Base-by-base conservation (phyloP, 78 protist species). In the Salpingoeca rosetta region DNA sequence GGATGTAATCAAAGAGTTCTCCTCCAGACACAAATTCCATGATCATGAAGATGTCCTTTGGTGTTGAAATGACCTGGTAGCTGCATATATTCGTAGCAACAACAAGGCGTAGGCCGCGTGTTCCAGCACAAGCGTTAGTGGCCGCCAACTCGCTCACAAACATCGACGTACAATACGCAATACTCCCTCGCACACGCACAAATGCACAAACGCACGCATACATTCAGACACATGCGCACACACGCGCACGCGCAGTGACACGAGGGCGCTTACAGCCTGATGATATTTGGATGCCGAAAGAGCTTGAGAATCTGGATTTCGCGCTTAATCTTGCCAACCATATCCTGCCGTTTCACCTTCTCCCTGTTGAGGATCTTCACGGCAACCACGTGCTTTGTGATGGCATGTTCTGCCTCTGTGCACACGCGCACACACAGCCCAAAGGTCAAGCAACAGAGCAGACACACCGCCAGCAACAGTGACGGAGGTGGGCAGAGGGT, bases 1-100 rank as follows among this genome's bases (percentile, higher is more conserved):
- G 98, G 37, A 98, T 98, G 89, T 95, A 97, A n/a, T 98, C 99
- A 84, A 96, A 98, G 35, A 98, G 90, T 74, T 98, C 99, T 0
- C 99, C 99, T n/a, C 99, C 98, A 2, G 95, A 56, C 0, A 95
- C 98, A 51, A 91, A 95, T 78, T 95, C 98, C 96, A 95, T 94
- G 35, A 96, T 88, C 96, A 97, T 90, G 87, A 92, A 98, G 25
- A 97, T 98, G 86, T 96, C 97, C 2, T 95, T 92, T 0, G 94
- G 90, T 17, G 99, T 97, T 37, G 92, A 94, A 40, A 98, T 97
- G 45, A 98, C 98, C 39, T 98, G 98, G 44, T 94, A 94, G 10
- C 94, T 89, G 83, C 11, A 0, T 31, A 0, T 0, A 24, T 7
- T 17, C 41, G n/a, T n/a, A 42, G 38, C 75, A 3, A 22, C 35